These are phyloP conservation scores for Nymphaea thermarum DNA, from an alignment of 164 flowering plant genomes.

Conservation along the genomic window DNA sequence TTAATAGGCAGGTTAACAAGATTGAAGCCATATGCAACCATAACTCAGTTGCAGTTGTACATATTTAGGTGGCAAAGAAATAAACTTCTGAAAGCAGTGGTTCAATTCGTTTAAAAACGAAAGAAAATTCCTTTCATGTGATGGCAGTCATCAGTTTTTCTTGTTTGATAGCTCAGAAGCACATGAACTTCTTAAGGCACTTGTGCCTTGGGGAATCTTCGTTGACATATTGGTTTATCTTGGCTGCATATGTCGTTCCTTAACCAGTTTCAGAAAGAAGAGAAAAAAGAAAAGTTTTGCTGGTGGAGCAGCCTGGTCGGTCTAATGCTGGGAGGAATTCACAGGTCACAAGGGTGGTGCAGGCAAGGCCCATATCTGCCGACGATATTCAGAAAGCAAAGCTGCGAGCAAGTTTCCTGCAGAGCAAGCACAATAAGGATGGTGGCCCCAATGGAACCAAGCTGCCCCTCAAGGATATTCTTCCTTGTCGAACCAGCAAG, in stretches of 20 bases:
- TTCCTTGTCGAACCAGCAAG: slow-evolving; percentile 14
- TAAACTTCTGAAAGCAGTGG: too few species aligned
- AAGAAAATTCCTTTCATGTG: too few species aligned
- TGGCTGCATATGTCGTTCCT: slow-evolving; percentile 17
- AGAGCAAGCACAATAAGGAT: slow-evolving; percentile 58
- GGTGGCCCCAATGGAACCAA: slow-evolving; percentile 14
- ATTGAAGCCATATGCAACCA: too few species aligned
- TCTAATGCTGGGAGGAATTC: slow-evolving; percentile 33
- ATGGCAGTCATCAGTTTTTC: too few species aligned
- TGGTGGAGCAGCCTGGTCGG: slow-evolving; percentile 86
- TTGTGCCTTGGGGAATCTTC: too few species aligned
- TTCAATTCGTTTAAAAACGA: too few species aligned
- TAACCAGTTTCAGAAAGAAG: slow-evolving; percentile 48
- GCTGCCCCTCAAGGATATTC: slow-evolving; percentile 10
- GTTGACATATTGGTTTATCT: too few species aligned
- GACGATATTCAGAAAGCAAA: slow-evolving; percentile 99
- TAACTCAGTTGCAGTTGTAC: too few species aligned
- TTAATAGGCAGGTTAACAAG: too few species aligned
- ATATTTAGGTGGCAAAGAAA: too few species aligned
- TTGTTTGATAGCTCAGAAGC: too few species aligned
- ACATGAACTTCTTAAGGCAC: too few species aligned
- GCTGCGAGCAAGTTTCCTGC: slow-evolving; percentile 78
- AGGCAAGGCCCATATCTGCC: slow-evolving; percentile 85
- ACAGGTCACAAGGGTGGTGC: slow-evolving; percentile 37
- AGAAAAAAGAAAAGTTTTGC: slow-evolving; percentile 74